Evolutionary conservation across 1,139 yeast species (phyloP).

Genomic region (Taphrina betulina): DNA sequence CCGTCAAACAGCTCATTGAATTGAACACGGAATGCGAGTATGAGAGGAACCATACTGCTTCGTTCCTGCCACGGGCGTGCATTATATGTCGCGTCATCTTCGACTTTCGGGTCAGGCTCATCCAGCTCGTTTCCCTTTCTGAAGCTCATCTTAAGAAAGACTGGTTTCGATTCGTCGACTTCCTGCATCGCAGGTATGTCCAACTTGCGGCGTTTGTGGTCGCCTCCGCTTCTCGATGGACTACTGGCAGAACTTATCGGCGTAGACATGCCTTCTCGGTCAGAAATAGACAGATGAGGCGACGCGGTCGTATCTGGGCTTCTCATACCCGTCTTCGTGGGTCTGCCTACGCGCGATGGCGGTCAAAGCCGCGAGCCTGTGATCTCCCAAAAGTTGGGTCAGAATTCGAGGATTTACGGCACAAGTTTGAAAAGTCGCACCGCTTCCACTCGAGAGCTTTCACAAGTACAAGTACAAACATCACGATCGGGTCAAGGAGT

Average conservation of each 20-base stretch:
- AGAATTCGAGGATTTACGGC: too few species aligned
- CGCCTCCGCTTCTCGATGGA: too few species aligned
- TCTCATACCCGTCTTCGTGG: too few species aligned
- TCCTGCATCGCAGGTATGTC: neutral
- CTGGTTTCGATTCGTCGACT: conserved; percentile 14
- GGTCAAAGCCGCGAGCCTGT: too few species aligned
- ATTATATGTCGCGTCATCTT: conserved; percentile 23
- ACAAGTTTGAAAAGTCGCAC: too few species aligned
- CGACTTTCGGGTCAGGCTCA: conserved; percentile 13
- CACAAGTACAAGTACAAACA: too few species aligned
- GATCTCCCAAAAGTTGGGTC: too few species aligned
- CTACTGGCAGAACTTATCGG: conserved; percentile 12
- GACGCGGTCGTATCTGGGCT: too few species aligned
- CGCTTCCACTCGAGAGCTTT: too few species aligned
- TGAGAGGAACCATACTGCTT: conserved; percentile 36
- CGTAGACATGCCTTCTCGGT: neutral
- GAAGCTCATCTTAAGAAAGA: conserved; percentile 29
- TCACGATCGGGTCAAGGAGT: too few species aligned
- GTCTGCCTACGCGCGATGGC: too few species aligned
- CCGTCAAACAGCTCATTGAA: conserved; percentile 45
- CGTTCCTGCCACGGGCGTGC: conserved; percentile 27
- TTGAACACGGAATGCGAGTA: conserved; percentile 43
- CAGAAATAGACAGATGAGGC: neutral
- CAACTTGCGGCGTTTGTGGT: conserved; percentile 9
- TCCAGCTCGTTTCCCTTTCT: conserved; percentile 5